Conservation (phyloP, 129 eudicot species). For the Oenanthe sinensis region DNA sequence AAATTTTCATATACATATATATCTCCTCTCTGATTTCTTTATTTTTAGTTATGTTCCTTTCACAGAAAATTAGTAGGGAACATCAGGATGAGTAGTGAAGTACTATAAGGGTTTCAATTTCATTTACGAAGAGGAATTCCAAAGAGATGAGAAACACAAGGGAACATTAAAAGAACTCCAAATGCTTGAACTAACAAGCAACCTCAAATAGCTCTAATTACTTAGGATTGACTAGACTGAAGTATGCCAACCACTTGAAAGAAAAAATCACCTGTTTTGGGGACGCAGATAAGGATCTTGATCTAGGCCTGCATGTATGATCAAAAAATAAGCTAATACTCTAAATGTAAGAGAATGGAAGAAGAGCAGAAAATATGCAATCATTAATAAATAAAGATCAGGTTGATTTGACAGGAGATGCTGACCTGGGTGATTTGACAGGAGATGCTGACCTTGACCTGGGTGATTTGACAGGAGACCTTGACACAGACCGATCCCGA, state of each 20-base stretch:
- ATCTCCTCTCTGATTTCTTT: background rate
- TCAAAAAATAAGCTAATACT: background rate
- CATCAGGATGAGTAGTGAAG: background rate
- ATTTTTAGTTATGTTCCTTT: background rate
- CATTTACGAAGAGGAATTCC: background rate
- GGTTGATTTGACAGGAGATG: slow-evolving; percentile 3
- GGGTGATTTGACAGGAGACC: slow-evolving; percentile 36
- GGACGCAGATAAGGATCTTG: slow-evolving; percentile 55
- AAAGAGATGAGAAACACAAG: background rate
- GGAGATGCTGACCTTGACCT: slow-evolving; percentile 5
- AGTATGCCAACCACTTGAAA: background rate
- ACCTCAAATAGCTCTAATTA: background rate
- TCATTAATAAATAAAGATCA: background rate
- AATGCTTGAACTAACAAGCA: background rate
- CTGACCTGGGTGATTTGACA: background rate
- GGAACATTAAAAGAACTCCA: background rate
- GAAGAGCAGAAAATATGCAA: background rate
- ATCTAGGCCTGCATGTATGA: slow-evolving; percentile 30
- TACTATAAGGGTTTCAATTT: background rate
- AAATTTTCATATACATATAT: background rate
- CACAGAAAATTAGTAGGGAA: background rate
- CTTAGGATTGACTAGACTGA: background rate
- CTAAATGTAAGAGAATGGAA: background rate
- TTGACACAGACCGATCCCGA: slow-evolving; percentile 48
- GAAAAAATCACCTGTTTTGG: slow-evolving; percentile 48